Evolutionary conservation across 768 basidiomycete genomes (phyloP).

Genomic region (Leucosporidium creatinivorum): DNA sequence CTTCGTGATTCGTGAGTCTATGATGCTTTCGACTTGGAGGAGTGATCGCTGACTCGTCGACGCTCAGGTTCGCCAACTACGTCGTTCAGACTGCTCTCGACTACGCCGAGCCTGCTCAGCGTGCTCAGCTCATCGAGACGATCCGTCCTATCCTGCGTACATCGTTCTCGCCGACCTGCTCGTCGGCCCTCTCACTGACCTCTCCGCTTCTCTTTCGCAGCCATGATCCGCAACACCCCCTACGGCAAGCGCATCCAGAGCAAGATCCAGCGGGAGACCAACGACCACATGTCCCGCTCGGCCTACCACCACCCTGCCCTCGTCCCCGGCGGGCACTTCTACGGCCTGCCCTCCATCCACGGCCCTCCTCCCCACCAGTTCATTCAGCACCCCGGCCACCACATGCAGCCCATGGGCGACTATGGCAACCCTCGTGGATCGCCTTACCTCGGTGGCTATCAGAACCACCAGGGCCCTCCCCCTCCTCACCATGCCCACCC

Average conservation of each 20-base stretch:
- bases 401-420: constrained; percentile 3
- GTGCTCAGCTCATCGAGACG: constrained; percentile 76
- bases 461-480: neutral
- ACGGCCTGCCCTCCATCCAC: constrained; percentile 11
- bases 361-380: constrained; percentile 3
- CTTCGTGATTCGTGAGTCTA: constrained; percentile 79
- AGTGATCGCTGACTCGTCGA: no score
- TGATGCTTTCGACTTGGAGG: constrained; percentile 86
- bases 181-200: neutral
- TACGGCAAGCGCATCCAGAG: constrained; percentile 99
- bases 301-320: constrained; percentile 4
- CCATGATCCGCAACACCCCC: constrained; percentile 96
- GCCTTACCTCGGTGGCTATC: constrained; percentile 9
- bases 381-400: constrained; percentile 6
- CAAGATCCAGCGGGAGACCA: constrained; percentile 74
- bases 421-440: neutral
- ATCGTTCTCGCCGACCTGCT: no score
- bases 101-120: constrained; percentile 91
- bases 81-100: constrained; percentile 78
- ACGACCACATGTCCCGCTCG: constrained; percentile 13
- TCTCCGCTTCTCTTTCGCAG: neutral
- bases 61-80: constrained; percentile 35
- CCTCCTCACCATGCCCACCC: neutral
- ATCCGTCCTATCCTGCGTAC: constrained; percentile 86
- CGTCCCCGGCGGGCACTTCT: constrained; percentile 26